Percentiles rank a stretch among this genome's conserved stretches.
Evolutionary conservation across 805 yeast species (phyloP).

Genomic region (Debaryomyces prosopidis): DNA sequence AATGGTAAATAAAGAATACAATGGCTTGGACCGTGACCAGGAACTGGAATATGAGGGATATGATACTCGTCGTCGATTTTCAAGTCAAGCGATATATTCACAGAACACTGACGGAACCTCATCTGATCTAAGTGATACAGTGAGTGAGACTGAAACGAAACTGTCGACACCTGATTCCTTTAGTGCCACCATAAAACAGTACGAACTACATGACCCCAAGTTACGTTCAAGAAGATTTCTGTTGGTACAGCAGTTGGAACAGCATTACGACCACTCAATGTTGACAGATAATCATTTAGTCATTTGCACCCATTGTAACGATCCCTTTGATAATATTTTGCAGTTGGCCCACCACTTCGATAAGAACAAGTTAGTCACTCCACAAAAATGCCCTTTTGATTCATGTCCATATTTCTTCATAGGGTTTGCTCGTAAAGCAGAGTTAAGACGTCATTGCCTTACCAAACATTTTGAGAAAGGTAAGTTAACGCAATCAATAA

Average conservation of each 20-base stretch:
- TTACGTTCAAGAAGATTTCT: neutral
- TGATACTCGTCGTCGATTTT: too few species aligned
- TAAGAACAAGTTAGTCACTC: conserved; percentile 12
- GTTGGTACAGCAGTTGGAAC: conserved; percentile 2
- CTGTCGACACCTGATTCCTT: neutral
- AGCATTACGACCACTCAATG: neutral
- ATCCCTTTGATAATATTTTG: conserved; percentile 2
- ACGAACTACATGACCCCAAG: too few species aligned
- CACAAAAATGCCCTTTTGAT: conserved; percentile 26
- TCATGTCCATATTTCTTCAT: conserved; percentile 30
- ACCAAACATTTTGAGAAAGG: conserved; percentile 24
- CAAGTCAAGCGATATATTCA: neutral
- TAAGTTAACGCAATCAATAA: conserved; percentile 1
- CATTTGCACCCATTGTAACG: conserved; percentile 8
- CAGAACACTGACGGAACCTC: neutral
- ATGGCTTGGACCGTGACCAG: too few species aligned
- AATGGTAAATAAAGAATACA: too few species aligned
- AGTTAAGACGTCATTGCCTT: conserved; percentile 29
- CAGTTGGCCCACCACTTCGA: conserved; percentile 23
- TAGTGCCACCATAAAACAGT: neutral
- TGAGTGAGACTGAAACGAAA: neutral
- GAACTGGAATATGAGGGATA: too few species aligned
- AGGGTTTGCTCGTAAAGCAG: conserved; percentile 29
- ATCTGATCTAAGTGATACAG: neutral
- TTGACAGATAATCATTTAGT: conserved; percentile 1